These are phyloP conservation scores for Endothia cerciana DNA, from an alignment of 2,329 filamentous ascomycete genomes.

Conservation along the genomic window DNA sequence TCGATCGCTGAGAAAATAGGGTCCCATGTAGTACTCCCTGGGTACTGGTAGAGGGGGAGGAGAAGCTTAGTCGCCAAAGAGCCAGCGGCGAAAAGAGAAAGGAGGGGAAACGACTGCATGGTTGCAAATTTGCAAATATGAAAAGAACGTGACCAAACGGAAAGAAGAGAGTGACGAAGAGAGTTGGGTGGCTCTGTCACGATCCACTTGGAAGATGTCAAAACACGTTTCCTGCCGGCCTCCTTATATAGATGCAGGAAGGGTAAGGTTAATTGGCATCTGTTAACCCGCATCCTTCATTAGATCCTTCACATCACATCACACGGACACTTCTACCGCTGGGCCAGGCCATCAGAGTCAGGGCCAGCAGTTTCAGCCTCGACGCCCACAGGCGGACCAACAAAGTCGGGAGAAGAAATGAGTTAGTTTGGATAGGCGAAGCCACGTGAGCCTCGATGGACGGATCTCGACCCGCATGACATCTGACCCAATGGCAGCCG, in stretches of 20 bases:
- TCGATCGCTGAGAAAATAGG: constrained; percentile 21
- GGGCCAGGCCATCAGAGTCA: not conserved
- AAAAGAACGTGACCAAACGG: not conserved
- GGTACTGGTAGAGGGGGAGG: constrained; percentile 24
- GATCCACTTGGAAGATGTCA: not conserved
- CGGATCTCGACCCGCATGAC: not conserved
- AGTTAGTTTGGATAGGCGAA: constrained; percentile 6
- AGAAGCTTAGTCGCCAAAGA: constrained; percentile 22
- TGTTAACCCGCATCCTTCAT: not conserved
- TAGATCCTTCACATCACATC: constrained; percentile 5
- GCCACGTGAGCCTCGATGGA: not conserved
- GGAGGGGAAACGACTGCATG: constrained; percentile 15
- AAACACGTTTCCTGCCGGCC: not conserved
- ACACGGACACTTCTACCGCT: not conserved
- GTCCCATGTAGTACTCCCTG: constrained; percentile 14
- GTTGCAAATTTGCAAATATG: not conserved
- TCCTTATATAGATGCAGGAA: constrained; percentile 6
- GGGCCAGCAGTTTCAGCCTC: constrained; percentile 5
- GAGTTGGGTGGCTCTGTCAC: not conserved
- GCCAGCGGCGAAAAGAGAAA: constrained; percentile 10
- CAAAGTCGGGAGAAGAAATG: not conserved
- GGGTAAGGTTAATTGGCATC: not conserved
- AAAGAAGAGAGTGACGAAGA: not conserved
- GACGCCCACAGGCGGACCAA: not conserved
- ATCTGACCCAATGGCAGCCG: constrained; percentile 6